Percentiles rank a stretch among this genome's conserved stretches.
Evolutionary conservation across 2,329 filamentous ascomycete species (phyloP).

Genomic region (Aspergillus eucalypticola): DNA sequence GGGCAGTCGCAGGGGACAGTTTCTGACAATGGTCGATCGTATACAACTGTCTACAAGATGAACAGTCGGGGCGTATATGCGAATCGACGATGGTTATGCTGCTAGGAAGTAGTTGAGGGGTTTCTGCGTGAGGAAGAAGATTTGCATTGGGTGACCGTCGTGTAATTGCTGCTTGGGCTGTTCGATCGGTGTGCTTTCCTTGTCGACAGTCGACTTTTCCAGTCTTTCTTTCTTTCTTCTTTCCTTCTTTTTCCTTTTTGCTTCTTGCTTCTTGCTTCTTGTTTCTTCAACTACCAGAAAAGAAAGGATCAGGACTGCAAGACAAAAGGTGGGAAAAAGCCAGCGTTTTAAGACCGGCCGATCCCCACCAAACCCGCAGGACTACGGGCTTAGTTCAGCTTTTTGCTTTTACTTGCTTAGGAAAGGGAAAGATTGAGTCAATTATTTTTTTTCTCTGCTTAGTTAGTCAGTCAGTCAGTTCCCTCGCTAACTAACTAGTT

Average conservation of each 20-base stretch:
- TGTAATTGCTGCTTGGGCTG: constrained; percentile 13
- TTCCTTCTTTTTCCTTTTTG: neutral
- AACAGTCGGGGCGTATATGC: neutral
- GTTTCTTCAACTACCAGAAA: neutral
- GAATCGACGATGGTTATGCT: constrained; percentile 14
- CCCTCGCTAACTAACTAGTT: too few relatives aligned
- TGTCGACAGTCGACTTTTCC: neutral
- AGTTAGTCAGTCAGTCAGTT: too few relatives aligned
- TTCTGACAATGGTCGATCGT: neutral
- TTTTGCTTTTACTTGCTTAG: too few relatives aligned
- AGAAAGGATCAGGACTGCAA: too few relatives aligned
- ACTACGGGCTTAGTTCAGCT: too few relatives aligned
- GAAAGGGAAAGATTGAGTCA: too few relatives aligned
- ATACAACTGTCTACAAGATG: constrained; percentile 7
- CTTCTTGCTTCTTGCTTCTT: neutral
- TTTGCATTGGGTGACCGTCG: constrained; percentile 22
- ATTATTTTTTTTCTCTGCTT: too few relatives aligned
- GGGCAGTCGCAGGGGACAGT: constrained; percentile 4
- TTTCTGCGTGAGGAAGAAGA: constrained; percentile 26
- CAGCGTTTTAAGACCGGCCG: constrained; percentile 1
- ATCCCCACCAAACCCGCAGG: too few relatives aligned
- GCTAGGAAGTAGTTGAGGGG: constrained; percentile 26
- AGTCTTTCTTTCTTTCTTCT: neutral
- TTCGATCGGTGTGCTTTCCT: neutral
- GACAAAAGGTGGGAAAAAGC: neutral